Conservation (phyloP, 306 rosid species). For the Begonia loranthoides region DNA sequence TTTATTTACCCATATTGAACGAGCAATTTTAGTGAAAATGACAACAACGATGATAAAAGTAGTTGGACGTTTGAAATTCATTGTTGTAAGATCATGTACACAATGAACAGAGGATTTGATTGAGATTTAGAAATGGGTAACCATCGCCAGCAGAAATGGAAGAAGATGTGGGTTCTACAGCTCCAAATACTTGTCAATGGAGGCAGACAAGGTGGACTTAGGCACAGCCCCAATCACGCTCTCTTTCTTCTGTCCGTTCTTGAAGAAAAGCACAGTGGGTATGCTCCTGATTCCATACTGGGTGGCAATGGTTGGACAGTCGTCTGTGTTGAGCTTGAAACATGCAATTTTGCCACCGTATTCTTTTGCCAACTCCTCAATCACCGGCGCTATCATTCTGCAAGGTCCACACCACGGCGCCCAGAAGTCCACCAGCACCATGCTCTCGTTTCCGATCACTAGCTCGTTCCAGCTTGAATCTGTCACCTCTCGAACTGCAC, state of each 20-base stretch:
- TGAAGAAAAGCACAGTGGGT: conserved; percentile 89
- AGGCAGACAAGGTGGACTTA: conserved; percentile 59
- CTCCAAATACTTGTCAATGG: conserved; percentile 52
- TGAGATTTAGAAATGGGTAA: too few relatives aligned
- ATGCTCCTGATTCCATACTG: conserved; percentile 89
- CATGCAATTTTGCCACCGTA: conserved; percentile 60
- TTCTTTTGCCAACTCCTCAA: conserved; percentile 69
- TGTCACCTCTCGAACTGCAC: conserved; percentile 60
- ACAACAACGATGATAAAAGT: too few relatives aligned
- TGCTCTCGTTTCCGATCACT: conserved; percentile 50
- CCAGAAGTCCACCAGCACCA: conserved; percentile 91
- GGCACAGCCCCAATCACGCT: conserved; percentile 86
- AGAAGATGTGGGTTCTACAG: too few relatives aligned
- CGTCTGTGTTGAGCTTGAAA: conserved; percentile 75
- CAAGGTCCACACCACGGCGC: conserved; percentile 99
- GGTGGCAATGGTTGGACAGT: conserved; percentile 54
- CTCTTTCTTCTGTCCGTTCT: conserved; percentile 77
- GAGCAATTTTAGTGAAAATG: too few relatives aligned
- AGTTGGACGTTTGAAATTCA: too few relatives aligned
- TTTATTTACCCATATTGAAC: too few relatives aligned
- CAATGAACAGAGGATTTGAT: too few relatives aligned
- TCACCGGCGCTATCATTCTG: conserved; percentile 67
- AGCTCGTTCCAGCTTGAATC: conserved; percentile 63
- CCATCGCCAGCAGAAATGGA: too few relatives aligned
- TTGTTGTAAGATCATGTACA: too few relatives aligned